Evolutionary conservation across 208 protist species (phyloP), one percentile per base, ranked within the genome.

Genomic region (Leishmania tarentolae): DNA sequence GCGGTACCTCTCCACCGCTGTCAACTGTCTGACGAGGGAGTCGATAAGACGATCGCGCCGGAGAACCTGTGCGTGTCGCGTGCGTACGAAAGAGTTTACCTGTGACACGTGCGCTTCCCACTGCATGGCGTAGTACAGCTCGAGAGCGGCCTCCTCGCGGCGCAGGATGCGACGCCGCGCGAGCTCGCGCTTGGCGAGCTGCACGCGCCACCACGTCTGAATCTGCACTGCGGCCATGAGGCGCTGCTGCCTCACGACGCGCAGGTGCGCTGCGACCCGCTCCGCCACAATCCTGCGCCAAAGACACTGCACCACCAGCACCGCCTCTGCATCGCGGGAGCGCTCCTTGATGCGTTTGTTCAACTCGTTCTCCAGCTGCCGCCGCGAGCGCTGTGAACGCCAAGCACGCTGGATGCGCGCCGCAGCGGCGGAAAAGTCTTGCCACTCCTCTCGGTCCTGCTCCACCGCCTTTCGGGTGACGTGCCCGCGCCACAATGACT

Each of bases 401-500:
- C 91, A 97, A 44, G 87, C 85, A 4, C 89, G 88, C 80, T 97
- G 95, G 44, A 98, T 93, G 59, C 76, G 82, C 8, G 70, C 31
- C 2, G 89, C 93, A 31, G 85, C 81, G 21, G 57, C 61, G 5
- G 75, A 83, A 31, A 88, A 78, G 19, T 35, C 69, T 47, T 74
- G 75, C 40, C 87, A 80, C 35, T 66, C 83, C 28, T 71, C 84
- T n/a, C 75, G 63, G 59, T 91, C 87, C 24, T 74, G 42, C 59
- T 77, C 46, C 76, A 93, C 81, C 65, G 75, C 88, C 52, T 79
- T 81, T 75, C 95, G 86, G 66, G 92, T 95, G 24, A 87, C 87
- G 83, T 94, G 81, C 21, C 94, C 95, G 73, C 92, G 88, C 94
- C 95, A 98, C n/a, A 87, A 63, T 4, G 94, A 80, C 82, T 98